Percentiles rank a stretch among this genome's conserved stretches.
Evolutionary conservation across 139 green algal species (phyloP).

Genomic region (Chlamydomonas sp.): DNA sequence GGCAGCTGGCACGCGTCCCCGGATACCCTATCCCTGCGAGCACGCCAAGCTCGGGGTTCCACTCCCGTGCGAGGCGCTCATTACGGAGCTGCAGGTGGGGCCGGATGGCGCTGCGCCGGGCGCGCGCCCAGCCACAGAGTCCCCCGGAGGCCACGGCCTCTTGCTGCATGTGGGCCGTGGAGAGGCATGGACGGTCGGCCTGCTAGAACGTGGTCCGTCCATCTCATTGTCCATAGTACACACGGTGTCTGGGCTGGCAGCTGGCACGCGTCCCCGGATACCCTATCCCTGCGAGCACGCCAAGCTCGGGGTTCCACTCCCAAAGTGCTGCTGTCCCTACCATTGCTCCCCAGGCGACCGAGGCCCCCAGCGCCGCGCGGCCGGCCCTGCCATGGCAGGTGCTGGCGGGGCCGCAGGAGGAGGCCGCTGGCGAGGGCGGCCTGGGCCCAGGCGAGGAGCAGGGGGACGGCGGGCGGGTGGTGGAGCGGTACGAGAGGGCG

Average conservation of each 20-base stretch:
- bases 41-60: background rate
- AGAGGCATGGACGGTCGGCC: no score
- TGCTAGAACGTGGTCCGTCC: no score
- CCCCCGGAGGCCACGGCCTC: background rate
- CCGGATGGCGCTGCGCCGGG: background rate
- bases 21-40: no score
- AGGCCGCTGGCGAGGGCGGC: background rate
- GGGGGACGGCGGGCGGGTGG: background rate
- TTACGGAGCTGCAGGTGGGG: constrained; percentile 28
- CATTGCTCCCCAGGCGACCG: background rate
- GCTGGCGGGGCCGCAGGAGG: background rate
- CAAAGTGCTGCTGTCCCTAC: background rate
- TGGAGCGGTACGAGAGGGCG: constrained; percentile 32
- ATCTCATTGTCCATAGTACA: no score
- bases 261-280: no score
- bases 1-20: no score
- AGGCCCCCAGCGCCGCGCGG: background rate
- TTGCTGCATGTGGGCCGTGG: no score
- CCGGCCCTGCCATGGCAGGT: constrained; percentile 25
- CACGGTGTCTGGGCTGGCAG: no score
- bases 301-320: background rate
- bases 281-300: no score
- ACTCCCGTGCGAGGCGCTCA: background rate
- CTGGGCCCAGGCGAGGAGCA: background rate
- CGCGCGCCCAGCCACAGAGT: no score